Conservation (phyloP, 2,329 filamentous ascomycete genomes). For the Didymella arachidicola region DNA sequence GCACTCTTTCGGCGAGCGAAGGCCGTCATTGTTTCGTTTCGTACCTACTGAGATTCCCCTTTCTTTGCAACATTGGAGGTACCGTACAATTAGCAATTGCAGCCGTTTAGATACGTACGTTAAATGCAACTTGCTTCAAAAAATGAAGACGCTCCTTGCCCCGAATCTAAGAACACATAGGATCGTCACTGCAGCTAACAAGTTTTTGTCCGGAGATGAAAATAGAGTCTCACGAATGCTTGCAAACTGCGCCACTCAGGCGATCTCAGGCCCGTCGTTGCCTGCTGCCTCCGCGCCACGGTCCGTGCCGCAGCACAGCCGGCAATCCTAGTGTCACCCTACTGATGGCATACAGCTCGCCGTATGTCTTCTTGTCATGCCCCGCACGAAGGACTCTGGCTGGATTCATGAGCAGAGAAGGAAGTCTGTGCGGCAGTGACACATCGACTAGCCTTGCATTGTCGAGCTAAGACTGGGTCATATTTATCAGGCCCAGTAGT, state of each 20-base stretch:
- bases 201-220: not conserved
- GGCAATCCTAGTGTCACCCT: not conserved
- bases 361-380: not conserved
- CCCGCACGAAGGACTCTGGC: not conserved
- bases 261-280: not conserved
- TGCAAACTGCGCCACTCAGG: not conserved
- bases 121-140: not conserved
- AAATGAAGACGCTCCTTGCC: not conserved
- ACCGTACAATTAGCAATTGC: conserved; percentile 8
- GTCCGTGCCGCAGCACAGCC: conserved; percentile 3
- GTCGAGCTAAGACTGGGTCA: too few species aligned
- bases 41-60: conserved; percentile 18
- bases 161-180: too few species aligned
- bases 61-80: conserved; percentile 12
- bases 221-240: not conserved
- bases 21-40: conserved; percentile 1
- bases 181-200: not conserved
- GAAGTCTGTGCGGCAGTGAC: too few species aligned
- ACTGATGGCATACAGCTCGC: not conserved
- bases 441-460: too few species aligned
- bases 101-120: not conserved
- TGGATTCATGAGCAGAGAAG: too few species aligned
- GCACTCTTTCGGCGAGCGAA: conserved; percentile 2
- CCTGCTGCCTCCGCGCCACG: conserved; percentile 6
- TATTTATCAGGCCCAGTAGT: too few species aligned